phyloP scores from a whole-genome alignment of 192 early-diverging fungal species.

The Dispira parvispora region DNA sequence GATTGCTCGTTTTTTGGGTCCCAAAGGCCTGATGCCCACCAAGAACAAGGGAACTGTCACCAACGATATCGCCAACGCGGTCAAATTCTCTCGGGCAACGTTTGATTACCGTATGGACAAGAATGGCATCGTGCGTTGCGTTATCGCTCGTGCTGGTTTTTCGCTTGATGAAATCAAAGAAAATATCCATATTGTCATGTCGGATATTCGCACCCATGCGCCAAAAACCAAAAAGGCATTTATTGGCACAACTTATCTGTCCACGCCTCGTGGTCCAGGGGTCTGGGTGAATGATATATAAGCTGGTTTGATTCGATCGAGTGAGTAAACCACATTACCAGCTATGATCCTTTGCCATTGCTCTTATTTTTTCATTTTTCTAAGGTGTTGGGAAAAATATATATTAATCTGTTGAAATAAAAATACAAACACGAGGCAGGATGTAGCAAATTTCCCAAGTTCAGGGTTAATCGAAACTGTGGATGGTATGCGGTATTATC shows the following conservation, averaged over 20 bases:
- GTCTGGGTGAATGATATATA: neutral
- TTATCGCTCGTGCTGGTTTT: conserved; percentile 20
- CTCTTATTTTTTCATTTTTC: no score
- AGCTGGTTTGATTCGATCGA: neutral
- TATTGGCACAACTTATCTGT: conserved; percentile 1
- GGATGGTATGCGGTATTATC: no score
- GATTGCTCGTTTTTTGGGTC: conserved; percentile 79
- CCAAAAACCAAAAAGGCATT: conserved; percentile 1
- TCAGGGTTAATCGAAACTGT: no score
- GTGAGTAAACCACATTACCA: no score
- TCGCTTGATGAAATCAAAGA: neutral
- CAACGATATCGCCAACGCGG: conserved; percentile 46
- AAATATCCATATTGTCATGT: neutral
- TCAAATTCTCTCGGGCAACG: conserved; percentile 43
- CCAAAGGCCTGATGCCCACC: conserved; percentile 93
- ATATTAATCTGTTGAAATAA: no score
- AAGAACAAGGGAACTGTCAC: conserved; percentile 72
- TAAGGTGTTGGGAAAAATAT: no score
- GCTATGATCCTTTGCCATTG: no score
- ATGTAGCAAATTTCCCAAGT: no score
- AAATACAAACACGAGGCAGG: no score
- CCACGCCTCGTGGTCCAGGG: neutral
- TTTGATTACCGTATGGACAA: conserved; percentile 66
- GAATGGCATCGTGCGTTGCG: conserved; percentile 47
- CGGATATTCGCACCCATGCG: neutral